A percentile compares a stretch with the other conserved stretches of the same genome.
Conservation (phyloP, 768 basidiomycete species). For the Macrocybe gigantea region DNA sequence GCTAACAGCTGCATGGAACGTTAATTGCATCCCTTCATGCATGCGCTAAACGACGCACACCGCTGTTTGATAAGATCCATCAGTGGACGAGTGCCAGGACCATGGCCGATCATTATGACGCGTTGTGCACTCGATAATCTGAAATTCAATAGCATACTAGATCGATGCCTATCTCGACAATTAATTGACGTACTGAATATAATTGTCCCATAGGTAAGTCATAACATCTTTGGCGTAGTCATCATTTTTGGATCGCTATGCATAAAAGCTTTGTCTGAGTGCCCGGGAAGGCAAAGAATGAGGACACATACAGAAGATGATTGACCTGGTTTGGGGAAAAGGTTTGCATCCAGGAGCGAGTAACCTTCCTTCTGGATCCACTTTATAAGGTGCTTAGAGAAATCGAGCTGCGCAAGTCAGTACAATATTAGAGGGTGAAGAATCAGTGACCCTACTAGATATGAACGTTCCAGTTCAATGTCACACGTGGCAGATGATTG, state of each 20-base stretch:
- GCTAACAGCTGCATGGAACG: slow-evolving; percentile 28
- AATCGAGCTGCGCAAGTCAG: slow-evolving; percentile 59
- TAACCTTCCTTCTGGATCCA: slow-evolving; percentile 71
- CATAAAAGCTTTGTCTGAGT: not conserved
- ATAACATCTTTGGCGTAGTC: slow-evolving; percentile 55
- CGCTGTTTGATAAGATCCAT: slow-evolving; percentile 70
- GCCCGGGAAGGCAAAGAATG: not conserved
- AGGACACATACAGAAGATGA: slow-evolving; percentile 24
- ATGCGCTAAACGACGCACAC: slow-evolving; percentile 36
- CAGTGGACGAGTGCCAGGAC: slow-evolving; percentile 72
- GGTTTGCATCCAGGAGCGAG: slow-evolving; percentile 81
- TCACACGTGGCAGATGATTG: slow-evolving; percentile 68
- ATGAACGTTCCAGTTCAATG: slow-evolving; percentile 74
- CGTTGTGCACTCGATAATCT: slow-evolving; percentile 70
- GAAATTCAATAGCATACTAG: slow-evolving; percentile 3
- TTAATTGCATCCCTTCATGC: not conserved
- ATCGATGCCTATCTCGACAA: not conserved
- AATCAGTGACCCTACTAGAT: slow-evolving; percentile 51
- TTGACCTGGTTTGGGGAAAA: slow-evolving; percentile 56
- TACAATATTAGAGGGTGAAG: not conserved
- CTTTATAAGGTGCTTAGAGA: slow-evolving; percentile 69
- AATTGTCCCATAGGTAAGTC: slow-evolving; percentile 94
- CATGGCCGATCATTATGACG: slow-evolving; percentile 84
- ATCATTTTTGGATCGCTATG: slow-evolving; percentile 32
- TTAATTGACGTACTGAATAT: slow-evolving; percentile 65